These are phyloP conservation scores for Nannizziopsis arthrosporioides DNA, from an alignment of 2,329 filamentous ascomycete genomes.

Conservation along the genomic window DNA sequence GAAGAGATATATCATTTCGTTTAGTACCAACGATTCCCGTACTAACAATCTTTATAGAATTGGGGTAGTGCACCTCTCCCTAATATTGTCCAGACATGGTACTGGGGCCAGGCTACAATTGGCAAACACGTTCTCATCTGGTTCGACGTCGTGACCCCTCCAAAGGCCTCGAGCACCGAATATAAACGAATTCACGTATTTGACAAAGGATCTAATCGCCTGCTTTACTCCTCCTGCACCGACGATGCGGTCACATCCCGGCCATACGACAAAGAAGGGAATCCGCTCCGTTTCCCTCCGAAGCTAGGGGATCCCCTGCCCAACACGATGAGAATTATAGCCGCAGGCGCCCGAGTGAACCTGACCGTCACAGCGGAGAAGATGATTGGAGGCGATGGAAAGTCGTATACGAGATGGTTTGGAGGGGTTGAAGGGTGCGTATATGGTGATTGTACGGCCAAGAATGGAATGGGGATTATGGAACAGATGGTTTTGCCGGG, in stretches of 20 bases:
- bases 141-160: slow-evolving; percentile 27
- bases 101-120: slow-evolving; percentile 37
- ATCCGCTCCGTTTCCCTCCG: neutral
- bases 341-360: neutral
- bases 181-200: slow-evolving; percentile 7
- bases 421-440: slow-evolving; percentile 11
- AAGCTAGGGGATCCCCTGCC: neutral
- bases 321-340: neutral
- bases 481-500: slow-evolving; percentile 5
- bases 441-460: neutral
- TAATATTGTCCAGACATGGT: slow-evolving; percentile 26
- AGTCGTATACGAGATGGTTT: slow-evolving; percentile 11
- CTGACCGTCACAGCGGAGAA: slow-evolving; percentile 1
- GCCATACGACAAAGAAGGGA: neutral
- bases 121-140: slow-evolving; percentile 37
- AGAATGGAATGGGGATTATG: neutral
- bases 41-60: slow-evolving; percentile 23
- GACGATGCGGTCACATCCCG: slow-evolving; percentile 1
- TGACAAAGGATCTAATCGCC: neutral
- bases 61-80: slow-evolving; percentile 33
- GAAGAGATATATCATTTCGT: neutral
- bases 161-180: neutral
- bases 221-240: slow-evolving; percentile 2
- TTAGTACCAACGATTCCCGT: neutral
- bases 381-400: slow-evolving; percentile 4